These are phyloP conservation scores for Quercus engelmannii DNA, from an alignment of 306 rosid genomes.

Conservation along the genomic window DNA sequence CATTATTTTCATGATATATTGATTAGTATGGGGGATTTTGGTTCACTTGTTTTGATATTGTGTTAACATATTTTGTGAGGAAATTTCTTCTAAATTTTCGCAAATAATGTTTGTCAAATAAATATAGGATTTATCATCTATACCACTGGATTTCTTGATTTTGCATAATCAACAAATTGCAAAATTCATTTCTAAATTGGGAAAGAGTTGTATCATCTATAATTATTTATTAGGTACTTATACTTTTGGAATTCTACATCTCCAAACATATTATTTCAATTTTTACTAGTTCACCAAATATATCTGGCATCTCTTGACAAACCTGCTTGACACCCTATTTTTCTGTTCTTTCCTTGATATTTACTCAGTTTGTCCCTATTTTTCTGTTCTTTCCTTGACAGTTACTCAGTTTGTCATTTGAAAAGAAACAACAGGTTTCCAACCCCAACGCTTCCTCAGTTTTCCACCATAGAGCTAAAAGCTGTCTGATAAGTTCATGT, in stretches of 20 bases:
- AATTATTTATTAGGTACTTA: no score
- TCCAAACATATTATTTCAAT: no score
- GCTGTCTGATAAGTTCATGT: no score
- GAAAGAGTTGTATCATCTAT: no score
- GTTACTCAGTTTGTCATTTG: not conserved
- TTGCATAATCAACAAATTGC: no score
- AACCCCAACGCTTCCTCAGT: not conserved
- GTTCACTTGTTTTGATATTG: not conserved
- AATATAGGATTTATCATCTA: not conserved
- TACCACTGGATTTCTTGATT: no score
- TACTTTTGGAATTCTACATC: no score
- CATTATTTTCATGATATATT: not conserved
- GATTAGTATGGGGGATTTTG: not conserved
- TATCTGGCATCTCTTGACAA: no score
- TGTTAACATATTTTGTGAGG: not conserved
- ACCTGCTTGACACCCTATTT: not conserved
- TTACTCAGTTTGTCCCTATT: not conserved
- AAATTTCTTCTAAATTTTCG: not conserved
- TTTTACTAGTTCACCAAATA: no score
- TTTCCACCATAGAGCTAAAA: not conserved
- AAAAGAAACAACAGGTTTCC: not conserved
- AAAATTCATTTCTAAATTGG: no score
- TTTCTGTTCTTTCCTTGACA: no score
- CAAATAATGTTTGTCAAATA: not conserved
- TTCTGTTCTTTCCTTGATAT: no score